These are phyloP conservation scores for Tetraselmis striata DNA, from an alignment of 139 green algal genomes.

Conservation along the genomic window DNA sequence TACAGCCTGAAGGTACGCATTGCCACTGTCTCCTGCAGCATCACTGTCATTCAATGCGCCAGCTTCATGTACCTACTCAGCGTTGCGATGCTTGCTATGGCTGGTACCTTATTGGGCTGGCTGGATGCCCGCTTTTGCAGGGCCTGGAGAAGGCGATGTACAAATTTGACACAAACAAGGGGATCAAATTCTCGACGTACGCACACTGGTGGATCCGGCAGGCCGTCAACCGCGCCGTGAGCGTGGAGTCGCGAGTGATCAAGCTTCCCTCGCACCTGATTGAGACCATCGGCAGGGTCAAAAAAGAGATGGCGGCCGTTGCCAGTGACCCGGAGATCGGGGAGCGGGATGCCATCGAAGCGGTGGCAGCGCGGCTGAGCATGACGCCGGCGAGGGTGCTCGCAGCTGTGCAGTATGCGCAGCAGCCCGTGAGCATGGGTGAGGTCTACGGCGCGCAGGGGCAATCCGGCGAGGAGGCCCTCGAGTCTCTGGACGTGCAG, in stretches of 20 bases:
- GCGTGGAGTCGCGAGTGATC: not conserved
- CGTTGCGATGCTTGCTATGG: constrained; percentile 3
- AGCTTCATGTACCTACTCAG: not conserved
- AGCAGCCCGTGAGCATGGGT: too few relatives aligned
- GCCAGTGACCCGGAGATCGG: not conserved
- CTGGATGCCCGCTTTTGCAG: constrained; percentile 72
- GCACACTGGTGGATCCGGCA: constrained; percentile 97
- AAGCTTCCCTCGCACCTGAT: not conserved
- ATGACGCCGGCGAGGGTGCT: not conserved
- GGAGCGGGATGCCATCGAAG: not conserved
- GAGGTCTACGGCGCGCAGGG: too few relatives aligned
- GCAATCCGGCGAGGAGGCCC: too few relatives aligned
- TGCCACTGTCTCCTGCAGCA: too few relatives aligned
- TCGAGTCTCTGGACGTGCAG: too few relatives aligned
- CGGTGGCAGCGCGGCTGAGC: not conserved
- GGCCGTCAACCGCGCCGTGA: constrained; percentile 40
- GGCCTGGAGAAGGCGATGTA: constrained; percentile 63
- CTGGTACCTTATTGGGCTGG: not conserved
- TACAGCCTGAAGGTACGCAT: not conserved
- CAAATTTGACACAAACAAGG: constrained; percentile 78
- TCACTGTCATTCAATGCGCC: too few relatives aligned
- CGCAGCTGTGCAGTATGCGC: too few relatives aligned
- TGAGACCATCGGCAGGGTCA: not conserved
- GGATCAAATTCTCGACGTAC: constrained; percentile 96
- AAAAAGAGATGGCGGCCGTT: not conserved